A percentile compares a stretch with the other conserved stretches of the same genome.
These are phyloP conservation scores for Starmera amethionina DNA, from an alignment of 805 yeast species.

Conservation along the genomic window DNA sequence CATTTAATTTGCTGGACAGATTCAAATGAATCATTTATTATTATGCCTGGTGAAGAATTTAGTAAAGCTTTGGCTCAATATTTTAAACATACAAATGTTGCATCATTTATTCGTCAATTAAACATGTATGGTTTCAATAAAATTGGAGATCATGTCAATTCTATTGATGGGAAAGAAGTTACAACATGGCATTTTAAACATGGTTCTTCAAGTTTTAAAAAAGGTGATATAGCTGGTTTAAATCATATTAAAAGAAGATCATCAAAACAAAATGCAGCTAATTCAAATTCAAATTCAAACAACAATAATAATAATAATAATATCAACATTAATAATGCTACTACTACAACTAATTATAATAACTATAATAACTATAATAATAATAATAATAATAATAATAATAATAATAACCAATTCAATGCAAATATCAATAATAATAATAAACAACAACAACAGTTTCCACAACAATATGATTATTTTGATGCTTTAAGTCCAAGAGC, in stretches of 20 bases:
- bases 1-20: conserved; percentile 85
- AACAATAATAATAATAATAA: conserved; percentile 1
- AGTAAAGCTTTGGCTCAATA: conserved; percentile 56
- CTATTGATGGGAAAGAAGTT: conserved; percentile 5
- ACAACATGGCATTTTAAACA: conserved; percentile 83
- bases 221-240: conserved; percentile 70
- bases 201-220: conserved; percentile 63
- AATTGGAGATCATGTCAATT: conserved; percentile 26
- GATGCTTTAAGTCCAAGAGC: too few relatives aligned
- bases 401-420: too few relatives aligned
- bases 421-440: too few relatives aligned
- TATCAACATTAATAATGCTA: conserved; percentile 4
- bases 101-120: conserved; percentile 68
- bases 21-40: conserved; percentile 59
- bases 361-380: too few relatives aligned
- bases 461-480: too few relatives aligned
- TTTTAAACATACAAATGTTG: conserved; percentile 75
- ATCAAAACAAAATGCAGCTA: conserved; percentile 24
- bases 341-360: too few relatives aligned
- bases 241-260: conserved; percentile 74
- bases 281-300: too few relatives aligned
- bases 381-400: too few relatives aligned
- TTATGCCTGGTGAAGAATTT: conserved; percentile 83
- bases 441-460: too few relatives aligned
- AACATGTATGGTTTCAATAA: conserved; percentile 82